Percentiles rank a stretch among this genome's conserved stretches.
These are phyloP conservation scores for Ascochyta viciae-villosae DNA, from an alignment of 2,329 filamentous ascomycete genomes.

Conservation along the genomic window DNA sequence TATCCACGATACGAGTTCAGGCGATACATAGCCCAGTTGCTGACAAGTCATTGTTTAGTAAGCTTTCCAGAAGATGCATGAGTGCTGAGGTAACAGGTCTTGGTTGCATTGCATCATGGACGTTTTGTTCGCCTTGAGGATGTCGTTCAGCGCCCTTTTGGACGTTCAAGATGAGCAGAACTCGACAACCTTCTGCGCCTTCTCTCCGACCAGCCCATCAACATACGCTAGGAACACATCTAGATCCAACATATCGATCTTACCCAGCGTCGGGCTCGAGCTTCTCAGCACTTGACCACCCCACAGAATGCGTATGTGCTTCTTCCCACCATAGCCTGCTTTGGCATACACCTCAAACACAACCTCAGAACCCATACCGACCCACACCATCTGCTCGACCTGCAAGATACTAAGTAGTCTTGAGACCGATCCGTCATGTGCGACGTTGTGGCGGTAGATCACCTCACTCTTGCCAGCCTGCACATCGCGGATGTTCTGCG, in stretches of 20 bases:
- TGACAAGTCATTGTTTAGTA: not conserved
- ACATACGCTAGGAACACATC: constrained; percentile 72
- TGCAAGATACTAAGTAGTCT: constrained; percentile 74
- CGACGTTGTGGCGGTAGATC: constrained; percentile 77
- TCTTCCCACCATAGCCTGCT: constrained; percentile 23
- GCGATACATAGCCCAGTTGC: not conserved
- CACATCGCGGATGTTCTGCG: constrained; percentile 65
- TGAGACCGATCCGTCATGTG: constrained; percentile 78
- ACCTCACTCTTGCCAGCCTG: constrained; percentile 38
- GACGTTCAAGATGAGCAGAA: constrained; percentile 38
- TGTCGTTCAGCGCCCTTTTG: no score
- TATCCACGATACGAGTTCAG: constrained; percentile 18
- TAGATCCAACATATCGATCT: constrained; percentile 74
- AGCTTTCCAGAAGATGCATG: not conserved
- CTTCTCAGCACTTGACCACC: constrained; percentile 71
- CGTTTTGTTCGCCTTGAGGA: not conserved
- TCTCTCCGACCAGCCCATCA: constrained; percentile 70
- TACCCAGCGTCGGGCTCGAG: constrained; percentile 71
- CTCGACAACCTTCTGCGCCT: constrained; percentile 51
- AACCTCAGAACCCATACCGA: constrained; percentile 80
- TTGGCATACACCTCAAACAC: constrained; percentile 73
- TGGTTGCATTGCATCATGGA: not conserved
- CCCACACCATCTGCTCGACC: constrained; percentile 80
- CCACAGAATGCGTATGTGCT: constrained; percentile 73
- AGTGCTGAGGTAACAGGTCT: not conserved